Evolutionary conservation across 2,329 filamentous ascomycete genomes (phyloP), one percentile per base, ranked within the genome.

Genomic region (Pseudopithomyces chartarum): DNA sequence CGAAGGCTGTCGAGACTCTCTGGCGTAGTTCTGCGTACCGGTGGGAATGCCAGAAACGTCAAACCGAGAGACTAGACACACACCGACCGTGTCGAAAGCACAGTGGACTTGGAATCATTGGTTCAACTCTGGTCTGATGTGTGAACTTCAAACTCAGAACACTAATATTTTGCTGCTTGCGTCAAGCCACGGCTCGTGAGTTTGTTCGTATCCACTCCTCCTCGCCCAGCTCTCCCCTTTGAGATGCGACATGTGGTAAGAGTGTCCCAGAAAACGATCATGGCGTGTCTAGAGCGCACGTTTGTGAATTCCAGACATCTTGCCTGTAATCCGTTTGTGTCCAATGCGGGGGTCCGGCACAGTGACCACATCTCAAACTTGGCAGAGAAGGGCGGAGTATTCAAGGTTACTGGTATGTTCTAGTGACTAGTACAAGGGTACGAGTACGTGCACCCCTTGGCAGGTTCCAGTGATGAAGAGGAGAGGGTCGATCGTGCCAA

Each of bases 311-410:
- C 34, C 8, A 43, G 26, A 19, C 29, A n/a, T 40, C 17, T 45
- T 22, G 12, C n/a, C 45, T 39, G 34, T 39, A 2, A 10, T 26
- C 46, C 29, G 12, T 20, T 10, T 19, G 22, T 39, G 5, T 29
- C n/a, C 29, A 23, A 51, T 51, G 48, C 26, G 48, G 48, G 48
- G 48, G 38, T 3, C 48, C 48, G 48, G 22, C 12, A 17, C 23
- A 26, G 17, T 38, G n/a, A 43, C 19, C 38, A 34, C 33, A 33
- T 38, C 32, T 38, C 12, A n/a, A 48, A 17, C 47, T 51, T 43
- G 26, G 48, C 36, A 5, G 33, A 22, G 19, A 42, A 26, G 22
- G 38, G 23, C 17, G 20, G 17, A 22, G 26, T 51, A 15, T 12
- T 26, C 23, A 51, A 29, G 26, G 17, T 15, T 38, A 17, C 29